A percentile compares a stretch with the other conserved stretches of the same genome.
phyloP scores from a whole-genome alignment of 2,329 filamentous ascomycete genomes.

The Botrytis fragariae region DNA sequence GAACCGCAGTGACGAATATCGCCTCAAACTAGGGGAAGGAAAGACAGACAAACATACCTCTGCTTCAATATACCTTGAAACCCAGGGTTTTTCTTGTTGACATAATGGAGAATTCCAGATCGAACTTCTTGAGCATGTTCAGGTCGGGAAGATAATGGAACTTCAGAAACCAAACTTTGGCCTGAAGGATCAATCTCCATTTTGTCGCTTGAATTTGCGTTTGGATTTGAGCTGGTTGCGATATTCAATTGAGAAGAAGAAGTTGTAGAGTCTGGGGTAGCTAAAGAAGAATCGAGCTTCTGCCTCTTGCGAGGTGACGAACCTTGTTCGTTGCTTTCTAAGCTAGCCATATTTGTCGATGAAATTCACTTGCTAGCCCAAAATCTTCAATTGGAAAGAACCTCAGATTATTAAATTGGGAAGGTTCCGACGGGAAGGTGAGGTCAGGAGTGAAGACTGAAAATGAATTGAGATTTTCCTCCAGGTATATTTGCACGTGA shows the following conservation, averaged over 20 bases:
- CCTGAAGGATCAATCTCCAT: constrained; percentile 22
- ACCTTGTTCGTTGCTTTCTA: constrained; percentile 13
- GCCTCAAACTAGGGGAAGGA: not conserved
- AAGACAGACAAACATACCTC: constrained; percentile 43
- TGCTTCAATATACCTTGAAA: constrained; percentile 68
- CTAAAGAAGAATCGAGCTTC: constrained; percentile 23
- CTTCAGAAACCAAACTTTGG: constrained; percentile 13
- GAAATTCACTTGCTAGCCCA: not conserved
- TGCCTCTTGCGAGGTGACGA: constrained; percentile 28
- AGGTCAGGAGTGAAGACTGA: constrained; percentile 1
- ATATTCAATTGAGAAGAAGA: not conserved
- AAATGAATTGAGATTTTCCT: constrained; percentile 7
- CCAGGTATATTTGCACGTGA: not conserved
- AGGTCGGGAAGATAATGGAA: constrained; percentile 22
- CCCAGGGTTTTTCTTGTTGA: constrained; percentile 54
- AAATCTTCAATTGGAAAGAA: not conserved
- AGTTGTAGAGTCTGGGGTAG: constrained; percentile 12
- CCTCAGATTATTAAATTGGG: not conserved
- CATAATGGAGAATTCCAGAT: constrained; percentile 63
- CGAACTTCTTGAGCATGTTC: constrained; percentile 29
- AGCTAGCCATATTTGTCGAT: constrained; percentile 28
- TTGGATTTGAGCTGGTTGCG: not conserved
- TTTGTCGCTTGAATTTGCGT: constrained; percentile 9
- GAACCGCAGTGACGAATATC: not conserved
- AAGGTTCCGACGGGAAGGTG: constrained; percentile 8